Evolutionary conservation across 768 basidiomycete genomes (phyloP), one percentile per base, ranked within the genome.

Genomic region (Rubroboletus pulcherrimus): DNA sequence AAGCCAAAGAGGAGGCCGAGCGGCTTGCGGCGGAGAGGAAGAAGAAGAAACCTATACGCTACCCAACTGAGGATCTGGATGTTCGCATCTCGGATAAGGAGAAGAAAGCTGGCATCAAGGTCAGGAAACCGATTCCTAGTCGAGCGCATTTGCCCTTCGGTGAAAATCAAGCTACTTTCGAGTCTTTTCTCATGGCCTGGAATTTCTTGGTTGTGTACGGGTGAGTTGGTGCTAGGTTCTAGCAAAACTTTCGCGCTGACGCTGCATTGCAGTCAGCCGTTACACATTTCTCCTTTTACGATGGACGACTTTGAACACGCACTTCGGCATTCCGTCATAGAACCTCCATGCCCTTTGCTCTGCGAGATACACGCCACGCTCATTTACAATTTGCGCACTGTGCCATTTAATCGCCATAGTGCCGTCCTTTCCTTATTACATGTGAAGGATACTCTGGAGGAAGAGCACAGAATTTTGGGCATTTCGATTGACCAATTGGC

Each of bases 201-300:
- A 94, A 92, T 72, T 96, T 96, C 71, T 72, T 98, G 53, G 87
- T 91, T 51, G 87, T 93, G 50, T 95, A 95, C 71, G 93, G 94
- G 97, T 97, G 68, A 63, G 84, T 73, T 31, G 17, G 58, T 41
- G 24, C 55, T n/a, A 33, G 6, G 24, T 10, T 35, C 44, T 2
- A 10, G 12, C 2, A 41, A 38, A 21, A 6, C 30, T 39, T 41
- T 34, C n/a, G 42, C 21, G 44, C 26, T 64, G 31, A 56, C 51
- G 56, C 44, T 51, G 38, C 56, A 51, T 48, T 33, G 40, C 58
- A 97, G 96, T 6, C 86, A 89, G 79, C 88, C 95, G 2, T 78
- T 98, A 15, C 86, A 89, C 58, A 73, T 99, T 17, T 95, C 95
- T 12, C 76, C 86, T 12, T 91, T 98, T 69, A 87, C 94, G 0